Percentiles rank a stretch among this genome's conserved stretches.
These are phyloP conservation scores for Ogataea trehaloabstinens DNA, from an alignment of 805 yeast species.

Conservation along the genomic window DNA sequence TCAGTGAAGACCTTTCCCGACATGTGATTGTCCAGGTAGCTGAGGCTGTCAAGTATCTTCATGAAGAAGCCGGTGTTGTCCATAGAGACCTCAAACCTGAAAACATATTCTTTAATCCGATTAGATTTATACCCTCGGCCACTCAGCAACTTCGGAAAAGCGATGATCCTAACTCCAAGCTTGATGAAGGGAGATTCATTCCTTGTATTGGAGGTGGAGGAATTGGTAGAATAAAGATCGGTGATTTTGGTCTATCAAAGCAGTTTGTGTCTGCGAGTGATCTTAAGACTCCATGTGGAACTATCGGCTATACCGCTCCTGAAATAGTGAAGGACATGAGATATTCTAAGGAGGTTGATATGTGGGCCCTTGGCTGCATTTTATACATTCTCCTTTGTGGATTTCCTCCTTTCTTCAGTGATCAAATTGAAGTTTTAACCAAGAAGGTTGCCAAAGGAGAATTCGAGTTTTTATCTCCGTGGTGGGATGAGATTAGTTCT, in stretches of 20 bases:
- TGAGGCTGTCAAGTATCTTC: slow-evolving; percentile 65
- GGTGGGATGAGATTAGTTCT: slow-evolving; percentile 83
- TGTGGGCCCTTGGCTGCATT: slow-evolving; percentile 99
- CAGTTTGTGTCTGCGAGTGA: slow-evolving; percentile 85
- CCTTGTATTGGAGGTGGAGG: slow-evolving; percentile 90
- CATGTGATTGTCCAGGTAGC: slow-evolving; percentile 75
- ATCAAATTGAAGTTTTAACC: slow-evolving; percentile 68
- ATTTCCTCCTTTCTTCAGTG: slow-evolving; percentile 96
- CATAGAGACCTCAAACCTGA: slow-evolving; percentile 86
- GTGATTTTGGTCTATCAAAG: slow-evolving; percentile 94
- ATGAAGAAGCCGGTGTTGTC: slow-evolving; percentile 71
- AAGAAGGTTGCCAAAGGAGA: slow-evolving; percentile 80
- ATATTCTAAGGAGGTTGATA: slow-evolving; percentile 91
- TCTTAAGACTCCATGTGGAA: slow-evolving; percentile 92
- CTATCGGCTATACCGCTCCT: slow-evolving; percentile 98
- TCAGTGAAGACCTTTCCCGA: slow-evolving; percentile 67
- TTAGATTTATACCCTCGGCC: slow-evolving; percentile 46
- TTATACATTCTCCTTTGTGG: slow-evolving; percentile 92
- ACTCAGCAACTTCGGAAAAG: slow-evolving; percentile 46
- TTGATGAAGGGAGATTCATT: slow-evolving; percentile 83
- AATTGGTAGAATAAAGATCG: slow-evolving; percentile 83
- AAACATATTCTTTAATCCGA: slow-evolving; percentile 64
- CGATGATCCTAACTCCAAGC: slow-evolving; percentile 67
- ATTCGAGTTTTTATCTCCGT: slow-evolving; percentile 71
- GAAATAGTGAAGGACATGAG: slow-evolving; percentile 93